Evolutionary conservation across 495 filamentous ascomycete species (phyloP), one percentile per base, ranked within the genome.

Genomic region (Lasiosphaeria miniovina): DNA sequence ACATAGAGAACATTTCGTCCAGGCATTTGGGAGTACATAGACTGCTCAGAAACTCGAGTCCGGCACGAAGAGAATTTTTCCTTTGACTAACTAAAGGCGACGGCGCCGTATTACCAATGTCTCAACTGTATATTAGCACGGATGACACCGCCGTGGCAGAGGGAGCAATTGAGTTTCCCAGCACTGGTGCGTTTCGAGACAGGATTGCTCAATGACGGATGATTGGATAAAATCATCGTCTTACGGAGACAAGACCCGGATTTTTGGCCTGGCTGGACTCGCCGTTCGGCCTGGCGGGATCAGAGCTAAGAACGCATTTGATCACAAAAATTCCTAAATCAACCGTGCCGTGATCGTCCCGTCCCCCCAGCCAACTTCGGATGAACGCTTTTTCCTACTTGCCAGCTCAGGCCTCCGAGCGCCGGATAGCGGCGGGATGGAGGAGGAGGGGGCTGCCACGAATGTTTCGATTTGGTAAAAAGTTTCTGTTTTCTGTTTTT

Each of bases 401-500:
- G 12, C 4, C n/a, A 9, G 17, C n/a, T 10, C 49, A 51, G 49
- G 24, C 10, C 4, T 32, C 12, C 2, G n/a, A 45, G n/a, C 10
- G 10, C n/a, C 10, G 9, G 40, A 45, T 45, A n/a, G n/a, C n/a
- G 40, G 40, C 10, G 7, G 15, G 43, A 46, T 11, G 43, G 43
- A n/a, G 38, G 12, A 46, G 15, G 43, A 4, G 8, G 5, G 8
- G 43, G 12, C 43, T 31, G 41, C 24, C 38, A 24, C 24, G 24
- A 8, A 12, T 34, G 38, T 57, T 57, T 57, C 41, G 15, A 57
- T 57, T 48, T 57, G 9, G 54, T 49, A 57, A 57, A 49, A 57
- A 14, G 33, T 24, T 52, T 52, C 35, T 17, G 1, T 43, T 36
- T 45, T 24, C 4, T 14, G 12, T 24, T 36, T 36, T 53, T 11